Percentiles rank a stretch among this genome's conserved stretches.
phyloP scores from a whole-genome alignment of 1,284 basidiomycete genomes.

The Moesziomyces sp. region DNA sequence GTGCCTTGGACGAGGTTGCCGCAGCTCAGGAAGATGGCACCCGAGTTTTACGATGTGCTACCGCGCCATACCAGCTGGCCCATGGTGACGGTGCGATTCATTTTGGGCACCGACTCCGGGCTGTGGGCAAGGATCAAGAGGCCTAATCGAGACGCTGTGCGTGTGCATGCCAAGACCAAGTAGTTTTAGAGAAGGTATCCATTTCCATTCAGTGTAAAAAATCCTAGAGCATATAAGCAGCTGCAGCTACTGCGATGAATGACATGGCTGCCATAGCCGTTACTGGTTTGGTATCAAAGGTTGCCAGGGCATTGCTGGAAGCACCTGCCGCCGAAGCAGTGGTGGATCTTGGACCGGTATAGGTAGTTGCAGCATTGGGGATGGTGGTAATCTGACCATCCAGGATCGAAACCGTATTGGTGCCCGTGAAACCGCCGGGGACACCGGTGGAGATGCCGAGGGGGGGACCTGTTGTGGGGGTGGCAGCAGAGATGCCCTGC shows the following conservation, averaged over 20 bases:
- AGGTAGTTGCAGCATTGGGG: conserved; percentile 46
- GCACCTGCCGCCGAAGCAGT: background rate
- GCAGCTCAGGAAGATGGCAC: conserved; percentile 81
- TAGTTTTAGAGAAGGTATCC: background rate
- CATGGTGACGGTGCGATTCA: conserved; percentile 92
- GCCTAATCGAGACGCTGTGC: conserved; percentile 13
- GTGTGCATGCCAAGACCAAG: conserved; percentile 1
- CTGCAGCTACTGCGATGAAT: no score
- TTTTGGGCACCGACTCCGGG: conserved; percentile 73
- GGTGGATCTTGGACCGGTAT: conserved; percentile 14
- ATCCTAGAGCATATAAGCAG: no score
- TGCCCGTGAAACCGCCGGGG: conserved; percentile 35
- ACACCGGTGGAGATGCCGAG: conserved; percentile 31
- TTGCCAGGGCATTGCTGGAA: background rate
- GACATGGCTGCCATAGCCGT: no score
- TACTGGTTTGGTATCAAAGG: no score
- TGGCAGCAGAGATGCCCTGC: conserved; percentile 32
- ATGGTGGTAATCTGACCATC: conserved; percentile 40
- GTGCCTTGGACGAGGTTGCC: conserved; percentile 95
- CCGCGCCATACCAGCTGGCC: conserved; percentile 92
- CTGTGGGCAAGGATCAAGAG: conserved; percentile 62
- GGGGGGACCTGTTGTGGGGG: conserved; percentile 37
- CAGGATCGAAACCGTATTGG: conserved; percentile 16
- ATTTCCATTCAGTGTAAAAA: background rate
- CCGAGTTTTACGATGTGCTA: conserved; percentile 90